Evolutionary conservation across 768 basidiomycete genomes (phyloP), one percentile per base, ranked within the genome.

Genomic region (Suillus sp.): DNA sequence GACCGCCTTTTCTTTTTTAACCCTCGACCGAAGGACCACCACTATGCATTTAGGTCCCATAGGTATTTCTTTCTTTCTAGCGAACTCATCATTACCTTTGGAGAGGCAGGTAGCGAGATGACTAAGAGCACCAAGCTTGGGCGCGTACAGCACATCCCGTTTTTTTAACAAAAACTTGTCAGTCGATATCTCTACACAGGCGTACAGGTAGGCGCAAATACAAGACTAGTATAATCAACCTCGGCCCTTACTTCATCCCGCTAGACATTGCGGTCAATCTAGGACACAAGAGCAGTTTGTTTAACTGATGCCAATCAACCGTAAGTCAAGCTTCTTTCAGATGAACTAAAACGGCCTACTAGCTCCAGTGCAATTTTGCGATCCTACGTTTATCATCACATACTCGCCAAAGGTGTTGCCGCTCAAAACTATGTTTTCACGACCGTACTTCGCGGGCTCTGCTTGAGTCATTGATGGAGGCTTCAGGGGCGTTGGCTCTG

Each of bases 381-480:
- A 56, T 37, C 55, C 55, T 10, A 56, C 9, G 5, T 56, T 38
- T 25, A 56, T 56, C 55, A 56, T 56, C 16, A 56, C 37, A 2
- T 37, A 38, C 22, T 56, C 37, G 22, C 37, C 55, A 6, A 56
- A 56, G 9, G 4, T 25, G 55, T 56, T 56, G 9, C 55, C 37
- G 25, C 25, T 38, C 16, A 56, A 37, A 10, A 56, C 37, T 25
- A 38, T 38, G 2, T 16, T 56, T 25, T 25, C 55, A 25, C 2
- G 35, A 10, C 37, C 25, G 0, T 18, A 37, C 22, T 56, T 16
- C 9, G 9, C 2, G 10, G 55, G 22, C 16, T 25, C 25, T 18
- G 16, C 6, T 16, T 56, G 55, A 16, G 8, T 38, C 9, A 8
- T 9, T 10, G 16, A 10, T 1, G 22, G 35, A 27, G 35, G 25